Evolutionary conservation across 345 rosid species (phyloP), one percentile per base, ranked within the genome.

Genomic region (Raphanus raphanistrum): DNA sequence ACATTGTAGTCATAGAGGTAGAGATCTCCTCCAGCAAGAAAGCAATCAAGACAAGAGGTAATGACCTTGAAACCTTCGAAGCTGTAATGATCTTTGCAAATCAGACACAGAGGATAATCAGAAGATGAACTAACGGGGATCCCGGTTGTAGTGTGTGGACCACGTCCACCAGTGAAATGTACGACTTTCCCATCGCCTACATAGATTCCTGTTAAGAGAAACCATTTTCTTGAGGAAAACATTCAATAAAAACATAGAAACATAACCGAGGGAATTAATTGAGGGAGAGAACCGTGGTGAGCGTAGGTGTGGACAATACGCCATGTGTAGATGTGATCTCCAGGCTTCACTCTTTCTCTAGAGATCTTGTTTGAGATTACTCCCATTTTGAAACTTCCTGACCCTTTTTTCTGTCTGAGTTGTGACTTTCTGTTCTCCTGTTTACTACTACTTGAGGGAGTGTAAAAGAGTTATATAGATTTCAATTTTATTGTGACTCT

Each of bases 271-370:
- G 43, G 43, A 36, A 36, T 3, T 28, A 3, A 28, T 28, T 28
- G 52, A 43, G 52, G n/a, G 77, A 78, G 79, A 71, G 70, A 71
- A 89, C 96, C 96, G 80, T 92, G 98, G 68, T 28, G 29, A 25
- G 92, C 79, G 61, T 93, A 93, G 60, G 82, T 6, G 80, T 84
- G 91, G 73, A 84, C 89, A 32, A 16, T 70, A 70, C 95, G 85
- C 95, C 97, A 93, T 2, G 98, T 84, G 73, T 91, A 93, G 70
- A 93, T 88, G 76, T 93, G 98, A 85, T 91, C 95, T 10, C 93
- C 95, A 2, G 90, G 29, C 61, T 86, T 85, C 0, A 91, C 72
- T 26, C 84, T 75, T n/a, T 88, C 90, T 70, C 84, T 84, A 8
- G 63, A 33, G 74, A 90, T 86, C 76, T 70, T 76, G 77, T 92